A percentile compares a stretch with the other conserved stretches of the same genome.
These are phyloP conservation scores for Chlorella sp. DNA, from an alignment of 139 green algal genomes.

Conservation along the genomic window DNA sequence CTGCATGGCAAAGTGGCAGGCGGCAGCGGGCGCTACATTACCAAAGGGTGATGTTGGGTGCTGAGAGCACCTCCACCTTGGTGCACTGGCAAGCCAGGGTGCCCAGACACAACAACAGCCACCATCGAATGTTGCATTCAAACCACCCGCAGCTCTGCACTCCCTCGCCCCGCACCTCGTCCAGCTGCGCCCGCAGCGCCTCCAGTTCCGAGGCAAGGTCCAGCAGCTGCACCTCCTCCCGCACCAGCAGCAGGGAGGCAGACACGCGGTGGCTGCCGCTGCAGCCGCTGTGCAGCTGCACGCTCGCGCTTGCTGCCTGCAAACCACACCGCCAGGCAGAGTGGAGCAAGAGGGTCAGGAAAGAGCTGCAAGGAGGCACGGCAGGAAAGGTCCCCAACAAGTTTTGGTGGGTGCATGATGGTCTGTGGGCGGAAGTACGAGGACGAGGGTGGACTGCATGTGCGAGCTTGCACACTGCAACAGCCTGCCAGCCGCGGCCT, in stretches of 20 bases:
- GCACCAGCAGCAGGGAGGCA: background rate
- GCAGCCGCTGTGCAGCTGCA: background rate
- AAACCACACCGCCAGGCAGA: background rate
- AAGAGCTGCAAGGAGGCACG: background rate
- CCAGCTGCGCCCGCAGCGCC: background rate
- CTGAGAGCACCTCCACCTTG: too few species aligned
- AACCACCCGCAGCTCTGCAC: background rate
- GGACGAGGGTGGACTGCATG: too few species aligned
- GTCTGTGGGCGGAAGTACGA: too few species aligned
- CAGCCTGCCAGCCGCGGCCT: background rate
- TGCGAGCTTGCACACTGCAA: too few species aligned
- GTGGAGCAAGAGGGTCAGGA: background rate
- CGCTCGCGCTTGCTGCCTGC: background rate
- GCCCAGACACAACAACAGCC: background rate
- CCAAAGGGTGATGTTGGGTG: background rate
- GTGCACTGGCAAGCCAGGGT: background rate
- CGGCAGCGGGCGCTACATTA: too few species aligned
- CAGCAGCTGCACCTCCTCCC: slow-evolving; percentile 16
- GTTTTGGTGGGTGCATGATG: too few species aligned
- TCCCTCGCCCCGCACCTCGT: background rate
- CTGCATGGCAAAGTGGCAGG: background rate
- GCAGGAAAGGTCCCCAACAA: too few species aligned
- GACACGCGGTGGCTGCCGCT: background rate
- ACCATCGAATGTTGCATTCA: background rate
- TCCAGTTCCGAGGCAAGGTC: slow-evolving; percentile 1